These are phyloP conservation scores for Cystoderma amianthinum DNA, from an alignment of 768 basidiomycete genomes.

Conservation along the genomic window DNA sequence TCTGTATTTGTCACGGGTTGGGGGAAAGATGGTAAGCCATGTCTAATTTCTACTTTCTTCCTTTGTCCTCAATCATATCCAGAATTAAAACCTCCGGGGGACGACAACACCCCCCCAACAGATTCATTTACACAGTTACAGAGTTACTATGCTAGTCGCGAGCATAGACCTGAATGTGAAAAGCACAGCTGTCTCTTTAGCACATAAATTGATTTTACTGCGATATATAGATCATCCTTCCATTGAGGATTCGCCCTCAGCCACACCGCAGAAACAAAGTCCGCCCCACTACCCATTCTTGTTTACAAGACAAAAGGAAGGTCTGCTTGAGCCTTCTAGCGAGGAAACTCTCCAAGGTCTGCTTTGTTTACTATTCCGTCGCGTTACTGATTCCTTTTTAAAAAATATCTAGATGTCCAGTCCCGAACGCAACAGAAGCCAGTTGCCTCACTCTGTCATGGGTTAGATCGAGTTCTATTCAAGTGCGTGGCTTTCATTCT, in stretches of 20 bases:
- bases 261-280: not conserved
- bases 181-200: no score
- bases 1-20: not conserved
- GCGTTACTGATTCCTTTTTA: not conserved
- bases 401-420: conserved; percentile 28
- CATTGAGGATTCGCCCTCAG: no score
- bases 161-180: no score
- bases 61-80: not conserved
- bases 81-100: not conserved
- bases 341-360: conserved; percentile 11
- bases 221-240: no score
- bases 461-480: conserved; percentile 67
- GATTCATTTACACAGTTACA: not conserved
- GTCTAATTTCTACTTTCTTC: not conserved
- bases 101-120: no score
- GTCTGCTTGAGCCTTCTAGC: conserved; percentile 18
- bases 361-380: not conserved
- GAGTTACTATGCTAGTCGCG: no score
- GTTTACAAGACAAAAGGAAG: conserved; percentile 25
- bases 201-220: no score
- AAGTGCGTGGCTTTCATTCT: conserved; percentile 39
- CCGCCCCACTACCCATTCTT: conserved; percentile 2
- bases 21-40: not conserved
- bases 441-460: conserved; percentile 58
- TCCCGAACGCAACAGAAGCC: conserved; percentile 39